phyloP scores from a whole-genome alignment of 2,329 filamentous ascomycete genomes.

The Talaromyces funiculosus region DNA sequence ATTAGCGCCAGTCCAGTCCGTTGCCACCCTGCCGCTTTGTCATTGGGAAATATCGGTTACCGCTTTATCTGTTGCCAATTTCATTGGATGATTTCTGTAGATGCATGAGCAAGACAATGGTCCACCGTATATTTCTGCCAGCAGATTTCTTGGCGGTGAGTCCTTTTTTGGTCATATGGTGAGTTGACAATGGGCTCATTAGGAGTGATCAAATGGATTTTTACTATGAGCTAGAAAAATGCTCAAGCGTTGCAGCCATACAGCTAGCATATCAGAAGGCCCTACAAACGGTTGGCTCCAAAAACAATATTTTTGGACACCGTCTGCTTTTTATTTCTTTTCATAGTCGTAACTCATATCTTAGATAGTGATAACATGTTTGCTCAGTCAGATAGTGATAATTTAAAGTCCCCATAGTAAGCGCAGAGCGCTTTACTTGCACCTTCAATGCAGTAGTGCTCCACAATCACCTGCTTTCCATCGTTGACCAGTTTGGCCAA shows the following conservation, averaged over 20 bases:
- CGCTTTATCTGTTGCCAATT: background rate
- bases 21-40: background rate
- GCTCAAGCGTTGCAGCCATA: background rate
- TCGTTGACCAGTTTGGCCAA: conserved; percentile 53
- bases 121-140: background rate
- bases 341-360: background rate
- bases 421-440: conserved; percentile 71
- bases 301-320: background rate
- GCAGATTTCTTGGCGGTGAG: conserved; percentile 3
- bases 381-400: conserved; percentile 16
- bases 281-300: no score
- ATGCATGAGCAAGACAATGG: background rate
- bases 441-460: conserved; percentile 88
- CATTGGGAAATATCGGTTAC: background rate
- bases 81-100: background rate
- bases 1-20: background rate
- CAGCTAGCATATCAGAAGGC: background rate
- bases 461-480: conserved; percentile 60
- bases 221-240: background rate
- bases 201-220: background rate
- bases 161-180: background rate
- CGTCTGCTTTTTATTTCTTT: background rate
- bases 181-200: background rate
- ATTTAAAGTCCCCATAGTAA: conserved; percentile 51
- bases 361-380: background rate